Base-by-base conservation (phyloP, 2,329 filamentous ascomycete species). In the Microsporum audouinii region DNA sequence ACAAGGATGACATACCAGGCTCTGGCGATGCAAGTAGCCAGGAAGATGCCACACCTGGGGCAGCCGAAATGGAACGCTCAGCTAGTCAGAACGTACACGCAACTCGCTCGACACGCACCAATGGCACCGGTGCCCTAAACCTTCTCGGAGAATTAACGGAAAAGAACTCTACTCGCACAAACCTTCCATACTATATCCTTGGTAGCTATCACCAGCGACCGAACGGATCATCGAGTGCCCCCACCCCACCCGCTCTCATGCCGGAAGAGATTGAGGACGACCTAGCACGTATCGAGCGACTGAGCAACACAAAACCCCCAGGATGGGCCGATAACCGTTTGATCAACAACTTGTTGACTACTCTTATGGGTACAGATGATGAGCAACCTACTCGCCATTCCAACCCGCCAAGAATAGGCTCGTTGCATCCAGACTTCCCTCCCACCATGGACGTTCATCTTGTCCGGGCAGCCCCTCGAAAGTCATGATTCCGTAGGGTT, bases 61-160 rank as follows among this genome's bases (percentile, higher is more conserved):
- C 80, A 1, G 71, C 77, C 3, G 83, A 83, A 60, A 86, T 86
- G 83, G 80, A 82, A 58, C 80, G 84, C 43, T 82, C 82, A 10
- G 77, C 81, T 23, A 83, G 80, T 60, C 80, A 82, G 61, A 84
- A 82, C 49, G 75, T 73, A 66, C 78, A 80, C 74, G 82, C 71
- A 72, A 86, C 77, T 69, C 82, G 71, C 47, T 82, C 76, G 4
- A 79, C 77, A 5, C 75, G 78, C 51, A 79, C 76, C 4, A 79
- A 79, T 60, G 79, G 79, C 60, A 74, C 82, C 70, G 75, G 80
- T 64, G 76, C 78, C 4, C 76, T 82, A 60, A 81, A 79, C 58
- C 78, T 81, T 5, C 75, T 86, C 45, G 79, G 79, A 10, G 81
- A 84, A 63, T 75, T 84, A 23, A 80, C 82, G 0, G 79, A 78